phyloP scores from a whole-genome alignment of 2,329 filamentous ascomycete genomes.

The Alternaria triticina region DNA sequence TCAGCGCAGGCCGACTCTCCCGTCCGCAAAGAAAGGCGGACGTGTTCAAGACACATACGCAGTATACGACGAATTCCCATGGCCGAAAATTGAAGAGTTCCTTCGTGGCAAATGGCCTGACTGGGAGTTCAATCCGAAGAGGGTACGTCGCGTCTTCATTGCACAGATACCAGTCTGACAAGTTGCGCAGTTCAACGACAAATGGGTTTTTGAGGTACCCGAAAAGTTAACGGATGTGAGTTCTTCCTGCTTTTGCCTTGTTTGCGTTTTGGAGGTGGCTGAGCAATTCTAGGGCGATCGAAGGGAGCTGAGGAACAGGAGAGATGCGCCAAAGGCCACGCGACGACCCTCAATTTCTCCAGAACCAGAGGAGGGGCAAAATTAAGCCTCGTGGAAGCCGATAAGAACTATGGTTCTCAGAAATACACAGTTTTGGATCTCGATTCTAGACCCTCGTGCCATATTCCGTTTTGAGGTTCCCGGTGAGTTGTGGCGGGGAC shows the following conservation, averaged over 20 bases:
- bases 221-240: conserved; percentile 16
- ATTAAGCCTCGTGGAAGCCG: no score
- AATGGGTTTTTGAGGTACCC: conserved; percentile 24
- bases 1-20: conserved; percentile 12
- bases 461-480: no score
- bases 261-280: no score
- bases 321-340: conserved; percentile 12
- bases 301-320: conserved; percentile 10
- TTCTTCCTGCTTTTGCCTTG: no score
- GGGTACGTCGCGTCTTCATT: background rate
- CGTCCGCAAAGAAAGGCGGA: background rate
- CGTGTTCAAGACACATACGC: conserved; percentile 18
- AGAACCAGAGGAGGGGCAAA: background rate
- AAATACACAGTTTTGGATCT: no score
- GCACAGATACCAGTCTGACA: background rate
- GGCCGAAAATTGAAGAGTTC: conserved; percentile 22
- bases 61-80: conserved; percentile 21
- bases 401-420: no score
- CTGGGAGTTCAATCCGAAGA: conserved; percentile 18
- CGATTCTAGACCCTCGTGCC: no score
- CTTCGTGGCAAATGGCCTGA: conserved; percentile 14
- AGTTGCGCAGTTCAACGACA: conserved; percentile 10
- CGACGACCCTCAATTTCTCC: conserved; percentile 4
- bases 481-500: no score
- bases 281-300: conserved; percentile 13